Percentiles rank a stretch among this genome's conserved stretches.
Conservation (phyloP, 2,329 filamentous ascomycete species). For the Penicillium crustosum region DNA sequence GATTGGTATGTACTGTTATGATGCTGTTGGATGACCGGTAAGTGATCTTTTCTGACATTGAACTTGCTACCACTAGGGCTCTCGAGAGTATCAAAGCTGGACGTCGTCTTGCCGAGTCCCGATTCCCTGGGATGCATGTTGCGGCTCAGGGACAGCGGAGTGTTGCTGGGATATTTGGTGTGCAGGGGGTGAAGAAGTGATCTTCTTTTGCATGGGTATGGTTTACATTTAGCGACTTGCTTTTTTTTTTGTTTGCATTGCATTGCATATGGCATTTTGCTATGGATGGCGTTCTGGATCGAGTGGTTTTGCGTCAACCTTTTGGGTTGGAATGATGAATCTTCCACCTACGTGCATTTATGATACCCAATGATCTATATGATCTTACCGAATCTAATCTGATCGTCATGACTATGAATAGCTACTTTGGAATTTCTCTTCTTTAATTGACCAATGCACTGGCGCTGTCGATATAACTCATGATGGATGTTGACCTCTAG, state of each 20-base stretch:
- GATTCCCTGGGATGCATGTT: conserved; percentile 65
- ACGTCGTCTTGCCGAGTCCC: conserved; percentile 70
- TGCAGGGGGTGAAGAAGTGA: conserved; percentile 1
- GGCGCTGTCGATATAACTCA: background rate
- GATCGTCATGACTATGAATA: background rate
- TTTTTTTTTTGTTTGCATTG: background rate
- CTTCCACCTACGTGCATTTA: background rate
- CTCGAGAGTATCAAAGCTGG: conserved; percentile 79
- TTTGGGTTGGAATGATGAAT: background rate
- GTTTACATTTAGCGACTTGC: background rate
- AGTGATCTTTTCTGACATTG: conserved; percentile 22
- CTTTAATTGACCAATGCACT: background rate
- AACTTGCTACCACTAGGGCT: conserved; percentile 54
- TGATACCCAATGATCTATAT: conserved; percentile 17
- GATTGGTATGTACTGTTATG: conserved; percentile 63
- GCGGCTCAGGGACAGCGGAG: conserved; percentile 63
- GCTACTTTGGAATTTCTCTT: background rate
- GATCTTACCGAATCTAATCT: background rate
- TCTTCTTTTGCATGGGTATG: background rate
- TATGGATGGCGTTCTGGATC: background rate
- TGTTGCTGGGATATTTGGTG: conserved; percentile 57
- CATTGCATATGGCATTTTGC: conserved; percentile 3
- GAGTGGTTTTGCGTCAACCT: background rate
- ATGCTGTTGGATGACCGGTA: conserved; percentile 9
- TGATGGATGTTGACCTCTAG: background rate